Evolutionary conservation across 345 rosid genomes (phyloP).

Genomic region (Orychophragmus violaceus): DNA sequence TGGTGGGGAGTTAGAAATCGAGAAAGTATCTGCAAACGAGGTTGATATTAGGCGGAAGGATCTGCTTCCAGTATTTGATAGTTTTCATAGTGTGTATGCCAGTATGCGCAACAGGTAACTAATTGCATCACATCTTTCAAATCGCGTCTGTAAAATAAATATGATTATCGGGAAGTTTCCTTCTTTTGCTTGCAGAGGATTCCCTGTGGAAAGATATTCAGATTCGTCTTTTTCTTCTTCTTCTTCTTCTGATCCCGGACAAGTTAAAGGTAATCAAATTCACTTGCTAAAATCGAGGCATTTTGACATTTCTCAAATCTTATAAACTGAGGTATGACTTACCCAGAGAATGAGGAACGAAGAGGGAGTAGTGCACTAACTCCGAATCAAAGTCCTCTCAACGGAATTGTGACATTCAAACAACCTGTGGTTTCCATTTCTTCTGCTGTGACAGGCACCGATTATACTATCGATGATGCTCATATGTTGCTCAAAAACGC

Average conservation of each 20-base stretch:
- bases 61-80: constrained; percentile 71
- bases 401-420: constrained; percentile 36
- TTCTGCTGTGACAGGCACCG: constrained; percentile 34
- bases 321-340: constrained; percentile 34
- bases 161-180: not conserved
- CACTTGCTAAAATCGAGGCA: not conserved
- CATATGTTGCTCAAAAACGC: constrained; percentile 38
- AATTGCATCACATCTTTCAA: not conserved
- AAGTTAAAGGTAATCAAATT: constrained; percentile 5
- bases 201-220: constrained; percentile 15
- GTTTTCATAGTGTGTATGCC: constrained; percentile 51
- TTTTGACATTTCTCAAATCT: not conserved
- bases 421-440: constrained; percentile 39
- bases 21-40: constrained; percentile 54
- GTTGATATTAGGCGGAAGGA: constrained; percentile 77
- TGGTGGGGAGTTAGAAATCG: constrained; percentile 74
- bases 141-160: not conserved
- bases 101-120: constrained; percentile 56
- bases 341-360: constrained; percentile 34
- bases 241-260: constrained; percentile 25
- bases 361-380: constrained; percentile 34
- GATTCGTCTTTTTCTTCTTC: constrained; percentile 25
- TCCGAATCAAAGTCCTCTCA: constrained; percentile 33
- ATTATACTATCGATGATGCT: constrained; percentile 29
- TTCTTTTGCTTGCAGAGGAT: constrained; percentile 13